Conservation (phyloP, 2,329 filamentous ascomycete genomes). For the Penicillium palitans region DNA sequence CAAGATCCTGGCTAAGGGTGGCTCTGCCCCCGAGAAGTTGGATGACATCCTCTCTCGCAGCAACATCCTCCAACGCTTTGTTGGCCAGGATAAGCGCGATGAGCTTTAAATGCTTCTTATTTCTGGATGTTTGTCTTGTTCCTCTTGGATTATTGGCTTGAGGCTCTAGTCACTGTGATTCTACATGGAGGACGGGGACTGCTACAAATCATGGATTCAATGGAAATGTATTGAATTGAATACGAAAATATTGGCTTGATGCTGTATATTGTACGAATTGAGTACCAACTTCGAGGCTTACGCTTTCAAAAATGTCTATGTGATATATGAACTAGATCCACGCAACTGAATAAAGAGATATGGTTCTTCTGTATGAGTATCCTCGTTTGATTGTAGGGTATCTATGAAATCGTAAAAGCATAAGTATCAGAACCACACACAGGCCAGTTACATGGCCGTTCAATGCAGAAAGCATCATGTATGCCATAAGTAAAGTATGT, state of each 20-base stretch:
- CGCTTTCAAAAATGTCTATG: too few species aligned
- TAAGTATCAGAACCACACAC: slow-evolving; percentile 1
- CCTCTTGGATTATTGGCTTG: slow-evolving; percentile 13
- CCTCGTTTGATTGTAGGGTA: slow-evolving; percentile 20
- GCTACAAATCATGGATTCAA: not conserved
- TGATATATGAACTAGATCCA: not conserved
- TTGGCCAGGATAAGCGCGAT: slow-evolving; percentile 63
- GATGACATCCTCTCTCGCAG: slow-evolving; percentile 84
- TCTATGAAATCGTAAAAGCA: slow-evolving; percentile 17
- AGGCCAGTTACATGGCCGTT: not conserved
- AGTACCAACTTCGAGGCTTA: not conserved
- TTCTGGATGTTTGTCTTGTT: slow-evolving; percentile 22
- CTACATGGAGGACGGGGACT: not conserved
- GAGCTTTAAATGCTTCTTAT: slow-evolving; percentile 58
- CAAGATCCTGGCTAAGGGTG: slow-evolving; percentile 80
- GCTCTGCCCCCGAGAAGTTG: slow-evolving; percentile 78
- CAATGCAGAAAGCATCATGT: not conserved
- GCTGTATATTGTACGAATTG: slow-evolving; percentile 16
- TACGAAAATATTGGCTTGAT: slow-evolving; percentile 8
- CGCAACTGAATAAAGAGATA: not conserved
- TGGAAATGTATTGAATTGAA: slow-evolving; percentile 1
- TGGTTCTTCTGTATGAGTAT: not conserved
- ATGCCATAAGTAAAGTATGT: not conserved
- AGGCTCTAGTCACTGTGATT: not conserved
- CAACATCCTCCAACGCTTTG: slow-evolving; percentile 83